A percentile compares a stretch with the other conserved stretches of the same genome.
These are phyloP conservation scores for Aspergillus quadrilineatus DNA, from an alignment of 2,329 filamentous ascomycete species.

Conservation along the genomic window DNA sequence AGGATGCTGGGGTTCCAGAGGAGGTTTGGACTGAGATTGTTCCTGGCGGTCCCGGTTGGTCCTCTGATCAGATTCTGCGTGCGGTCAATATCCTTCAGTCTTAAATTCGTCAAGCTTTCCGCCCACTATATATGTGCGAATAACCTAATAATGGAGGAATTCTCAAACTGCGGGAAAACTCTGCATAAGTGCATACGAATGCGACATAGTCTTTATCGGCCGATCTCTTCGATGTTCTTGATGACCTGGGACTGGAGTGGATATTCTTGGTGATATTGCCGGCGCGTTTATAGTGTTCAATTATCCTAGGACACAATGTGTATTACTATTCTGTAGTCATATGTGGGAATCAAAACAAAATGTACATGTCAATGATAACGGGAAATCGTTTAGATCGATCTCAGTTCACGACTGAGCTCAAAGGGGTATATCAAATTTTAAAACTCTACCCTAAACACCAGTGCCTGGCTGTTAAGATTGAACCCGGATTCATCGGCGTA, in stretches of 20 bases:
- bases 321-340: too few species aligned
- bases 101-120: neutral
- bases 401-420: neutral
- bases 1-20: conserved; percentile 59
- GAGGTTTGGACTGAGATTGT: conserved; percentile 69
- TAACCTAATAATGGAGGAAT: too few species aligned
- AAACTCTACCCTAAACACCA: conserved; percentile 54
- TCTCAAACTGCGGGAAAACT: too few species aligned
- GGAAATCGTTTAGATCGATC: neutral
- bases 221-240: too few species aligned
- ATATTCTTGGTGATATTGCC: too few species aligned
- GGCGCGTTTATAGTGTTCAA: too few species aligned
- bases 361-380: neutral
- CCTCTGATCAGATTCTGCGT: conserved; percentile 64
- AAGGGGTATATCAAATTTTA: conserved; percentile 5
- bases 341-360: neutral
- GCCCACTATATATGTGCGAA: neutral
- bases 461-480: conserved; percentile 60
- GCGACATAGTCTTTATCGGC: too few species aligned
- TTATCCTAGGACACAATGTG: too few species aligned
- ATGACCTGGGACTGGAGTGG: too few species aligned
- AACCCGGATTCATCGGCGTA: conserved; percentile 60
- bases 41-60: conserved; percentile 61
- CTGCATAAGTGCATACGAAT: too few species aligned
- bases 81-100: conserved; percentile 29